phyloP scores from a whole-genome alignment of 2,329 filamentous ascomycete genomes.

The Microthyrium microscopicum region DNA sequence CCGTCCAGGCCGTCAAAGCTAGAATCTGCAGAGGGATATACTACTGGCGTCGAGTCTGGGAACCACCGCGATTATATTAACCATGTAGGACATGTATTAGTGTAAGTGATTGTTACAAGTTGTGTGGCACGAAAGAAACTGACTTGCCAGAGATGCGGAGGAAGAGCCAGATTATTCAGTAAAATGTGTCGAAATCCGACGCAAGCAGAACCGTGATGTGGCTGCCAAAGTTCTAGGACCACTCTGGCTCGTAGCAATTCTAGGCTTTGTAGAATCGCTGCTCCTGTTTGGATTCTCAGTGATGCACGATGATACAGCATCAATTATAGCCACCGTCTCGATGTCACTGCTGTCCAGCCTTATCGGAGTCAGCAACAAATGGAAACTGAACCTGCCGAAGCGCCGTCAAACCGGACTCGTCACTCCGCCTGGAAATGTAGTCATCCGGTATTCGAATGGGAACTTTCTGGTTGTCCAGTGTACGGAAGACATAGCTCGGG shows the following conservation, averaged over 20 bases:
- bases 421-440: conserved; percentile 25
- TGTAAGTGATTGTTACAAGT: conserved; percentile 17
- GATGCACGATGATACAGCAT: conserved; percentile 30
- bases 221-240: conserved; percentile 29
- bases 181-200: conserved; percentile 22
- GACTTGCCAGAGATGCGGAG: conserved; percentile 14
- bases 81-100: conserved; percentile 31
- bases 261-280: conserved; percentile 27
- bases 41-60: conserved; percentile 30
- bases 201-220: conserved; percentile 16
- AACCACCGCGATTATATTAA: conserved; percentile 29
- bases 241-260: conserved; percentile 26
- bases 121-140: neutral
- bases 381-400: conserved; percentile 26
- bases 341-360: conserved; percentile 32
- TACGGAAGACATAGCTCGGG: conserved; percentile 30
- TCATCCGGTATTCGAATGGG: conserved; percentile 34
- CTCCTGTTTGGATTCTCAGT: conserved; percentile 28
- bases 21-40: conserved; percentile 22
- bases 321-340: conserved; percentile 28
- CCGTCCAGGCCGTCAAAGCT: conserved; percentile 27
- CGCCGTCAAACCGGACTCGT: conserved; percentile 13
- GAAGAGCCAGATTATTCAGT: conserved; percentile 23
- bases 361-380: conserved; percentile 33
- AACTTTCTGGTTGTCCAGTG: conserved; percentile 32